Evolutionary conservation across 2,329 filamentous ascomycete species (phyloP).

Genomic region (Juglanconis oblonga): DNA sequence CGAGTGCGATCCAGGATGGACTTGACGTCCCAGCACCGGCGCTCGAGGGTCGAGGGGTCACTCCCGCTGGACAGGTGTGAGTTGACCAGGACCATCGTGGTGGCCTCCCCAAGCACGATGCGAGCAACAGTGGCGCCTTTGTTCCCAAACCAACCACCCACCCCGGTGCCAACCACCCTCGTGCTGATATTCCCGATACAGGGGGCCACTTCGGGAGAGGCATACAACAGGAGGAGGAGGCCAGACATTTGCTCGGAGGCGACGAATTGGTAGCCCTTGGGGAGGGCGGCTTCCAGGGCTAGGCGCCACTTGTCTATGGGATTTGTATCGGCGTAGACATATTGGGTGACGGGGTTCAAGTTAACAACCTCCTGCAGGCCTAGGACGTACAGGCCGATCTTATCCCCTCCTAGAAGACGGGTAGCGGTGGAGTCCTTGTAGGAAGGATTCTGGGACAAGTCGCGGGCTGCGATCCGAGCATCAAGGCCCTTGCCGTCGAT

Average conservation of each 20-base stretch:
- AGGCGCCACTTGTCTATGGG: constrained; percentile 77
- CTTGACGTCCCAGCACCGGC: constrained; percentile 83
- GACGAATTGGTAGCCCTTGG: constrained; percentile 71
- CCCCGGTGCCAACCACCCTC: constrained; percentile 78
- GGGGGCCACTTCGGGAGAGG: constrained; percentile 70
- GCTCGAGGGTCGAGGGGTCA: constrained; percentile 72
- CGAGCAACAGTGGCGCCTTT: constrained; percentile 86
- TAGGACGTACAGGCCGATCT: constrained; percentile 86
- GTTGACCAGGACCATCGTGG: constrained; percentile 85
- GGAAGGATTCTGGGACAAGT: constrained; percentile 38
- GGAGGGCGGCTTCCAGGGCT: constrained; percentile 70
- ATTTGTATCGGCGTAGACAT: constrained; percentile 70
- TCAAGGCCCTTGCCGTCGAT: constrained; percentile 71
- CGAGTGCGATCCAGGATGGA: constrained; percentile 75
- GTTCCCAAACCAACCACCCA: constrained; percentile 93
- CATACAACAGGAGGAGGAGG: constrained; percentile 79
- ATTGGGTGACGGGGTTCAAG: constrained; percentile 74
- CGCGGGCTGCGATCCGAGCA: constrained; percentile 56
- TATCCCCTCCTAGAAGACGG: constrained; percentile 54
- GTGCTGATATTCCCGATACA: constrained; percentile 81
- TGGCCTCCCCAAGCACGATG: constrained; percentile 84
- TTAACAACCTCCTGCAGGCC: constrained; percentile 92
- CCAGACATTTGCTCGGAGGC: constrained; percentile 84
- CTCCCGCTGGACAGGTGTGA: constrained; percentile 86
- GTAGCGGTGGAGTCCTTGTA: constrained; percentile 31